Base-by-base conservation (phyloP, 148 eudicot genomes). In the Hydrangea macrophylla region DNA sequence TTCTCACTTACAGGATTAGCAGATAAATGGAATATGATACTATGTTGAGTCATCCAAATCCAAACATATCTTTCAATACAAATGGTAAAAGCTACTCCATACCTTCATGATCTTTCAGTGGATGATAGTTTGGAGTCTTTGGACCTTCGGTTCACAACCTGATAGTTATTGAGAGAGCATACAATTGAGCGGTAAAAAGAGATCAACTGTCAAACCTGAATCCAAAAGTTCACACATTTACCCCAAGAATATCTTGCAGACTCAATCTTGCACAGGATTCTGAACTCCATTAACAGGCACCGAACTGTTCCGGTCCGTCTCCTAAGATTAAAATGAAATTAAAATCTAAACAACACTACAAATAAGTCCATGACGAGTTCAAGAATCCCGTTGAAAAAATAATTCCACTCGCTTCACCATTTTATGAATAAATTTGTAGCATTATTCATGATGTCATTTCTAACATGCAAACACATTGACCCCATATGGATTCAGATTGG, bases 271-370 rank as follows among this genome's bases (percentile, higher is more conserved):
- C 61, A 60, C 15, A 37, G 9, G 27, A 40, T 67, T 37, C 37
- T 17, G 35, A 55, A 55, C 10, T 67, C 70, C 51, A 56, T 13
- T 39, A 11, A 55, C 27, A 67, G 62, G 71, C 71, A 37, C 39
- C 62, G 11, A 27, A 37, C 26, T 11, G 71, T 24, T 56, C 54
- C 62, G 24, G 61, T 67, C n/a, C 6, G 15, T 18, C 56, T 35
- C 55, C 13, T n/a, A 53, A 32, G 15, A 48, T 45, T 48, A 48
- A n/a, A 15, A 15, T 18, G 22, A 48, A 17, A 15, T 48, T 18
- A 17, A 48, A 48, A 48, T 48, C 0, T 7, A 48, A 48, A 3
- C 23, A 48, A 5, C n/a, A 15, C 22, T 6, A 48, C 48, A 42
- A 42, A 42, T 42, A 15, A 11, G 18, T 42, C 48, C 17, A 42